A percentile compares a stretch with the other conserved stretches of the same genome.
Evolutionary conservation across 2,329 filamentous ascomycete species (phyloP).

Genomic region (Lecanicillium sp.): DNA sequence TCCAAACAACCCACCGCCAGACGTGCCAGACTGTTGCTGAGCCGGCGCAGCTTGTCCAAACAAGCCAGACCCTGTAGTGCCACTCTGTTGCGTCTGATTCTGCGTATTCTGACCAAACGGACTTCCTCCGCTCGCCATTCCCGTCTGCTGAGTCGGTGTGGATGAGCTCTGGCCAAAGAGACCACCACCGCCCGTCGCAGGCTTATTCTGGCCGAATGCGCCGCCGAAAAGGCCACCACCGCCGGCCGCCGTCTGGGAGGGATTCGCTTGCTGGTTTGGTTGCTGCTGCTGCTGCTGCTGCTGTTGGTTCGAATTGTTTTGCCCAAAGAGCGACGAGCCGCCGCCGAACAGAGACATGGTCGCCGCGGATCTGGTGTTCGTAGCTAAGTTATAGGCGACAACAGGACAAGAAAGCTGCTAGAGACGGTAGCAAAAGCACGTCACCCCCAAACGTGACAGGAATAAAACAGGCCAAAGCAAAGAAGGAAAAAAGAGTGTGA

Average conservation of each 20-base stretch:
- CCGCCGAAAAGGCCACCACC: constrained; percentile 13
- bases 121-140: constrained; percentile 2
- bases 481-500: background rate
- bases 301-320: constrained; percentile 12
- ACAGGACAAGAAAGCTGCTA: background rate
- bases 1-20: constrained; percentile 23
- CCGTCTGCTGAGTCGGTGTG: constrained; percentile 1
- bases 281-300: constrained; percentile 9
- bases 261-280: background rate
- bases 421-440: background rate
- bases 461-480: background rate
- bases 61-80: constrained; percentile 9
- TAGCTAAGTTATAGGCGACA: constrained; percentile 27
- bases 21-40: constrained; percentile 12
- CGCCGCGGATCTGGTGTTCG: constrained; percentile 9
- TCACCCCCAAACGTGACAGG: no score
- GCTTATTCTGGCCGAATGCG: constrained; percentile 1
- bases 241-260: constrained; percentile 5
- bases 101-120: constrained; percentile 12
- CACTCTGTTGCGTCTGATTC: constrained; percentile 13
- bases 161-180: constrained; percentile 9
- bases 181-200: constrained; percentile 10
- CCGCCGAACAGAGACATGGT: constrained; percentile 12
- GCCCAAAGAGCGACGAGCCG: constrained; percentile 15
- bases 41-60: constrained; percentile 11